A percentile compares a stretch with the other conserved stretches of the same genome.
These are phyloP conservation scores for Mucor saturninus DNA, from an alignment of 371 early-diverging fungal species.

Conservation along the genomic window DNA sequence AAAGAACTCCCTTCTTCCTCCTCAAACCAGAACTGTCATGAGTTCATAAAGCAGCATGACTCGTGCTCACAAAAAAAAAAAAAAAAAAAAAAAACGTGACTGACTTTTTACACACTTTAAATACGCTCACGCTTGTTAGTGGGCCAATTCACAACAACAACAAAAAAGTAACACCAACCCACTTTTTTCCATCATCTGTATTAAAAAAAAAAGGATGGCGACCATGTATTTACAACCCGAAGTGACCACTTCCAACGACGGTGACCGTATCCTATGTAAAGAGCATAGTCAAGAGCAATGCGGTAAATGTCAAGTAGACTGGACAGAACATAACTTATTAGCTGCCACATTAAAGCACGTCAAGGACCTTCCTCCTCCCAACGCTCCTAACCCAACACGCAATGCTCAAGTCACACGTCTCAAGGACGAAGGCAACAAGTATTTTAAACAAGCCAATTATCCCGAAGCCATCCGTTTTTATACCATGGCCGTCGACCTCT, in stretches of 20 bases:
- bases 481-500: slow-evolving; percentile 72
- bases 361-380: slow-evolving; percentile 73
- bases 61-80: too few relatives aligned
- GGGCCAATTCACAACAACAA: too few relatives aligned
- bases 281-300: slow-evolving; percentile 58
- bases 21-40: too few relatives aligned
- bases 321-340: slow-evolving; percentile 57
- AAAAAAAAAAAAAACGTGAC: too few relatives aligned
- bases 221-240: slow-evolving; percentile 25
- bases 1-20: too few relatives aligned
- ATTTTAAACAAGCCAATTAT: slow-evolving; percentile 68
- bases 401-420: slow-evolving; percentile 69
- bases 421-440: slow-evolving; percentile 77
- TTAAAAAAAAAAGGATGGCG: slow-evolving; percentile 3
- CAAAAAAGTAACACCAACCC: too few relatives aligned
- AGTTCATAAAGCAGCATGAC: too few relatives aligned
- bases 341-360: slow-evolving; percentile 57
- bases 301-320: slow-evolving; percentile 51
- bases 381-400: slow-evolving; percentile 65
- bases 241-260: slow-evolving; percentile 29
- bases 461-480: slow-evolving; percentile 75
- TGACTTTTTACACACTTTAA: too few relatives aligned
- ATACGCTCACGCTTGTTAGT: too few relatives aligned
- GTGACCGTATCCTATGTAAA: slow-evolving; percentile 53
- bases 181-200: background rate